Percentiles rank a stretch among this genome's conserved stretches.
Evolutionary conservation across 106 monocot genomes (phyloP).

Genomic region (Phalaenopsis aphrodite): DNA sequence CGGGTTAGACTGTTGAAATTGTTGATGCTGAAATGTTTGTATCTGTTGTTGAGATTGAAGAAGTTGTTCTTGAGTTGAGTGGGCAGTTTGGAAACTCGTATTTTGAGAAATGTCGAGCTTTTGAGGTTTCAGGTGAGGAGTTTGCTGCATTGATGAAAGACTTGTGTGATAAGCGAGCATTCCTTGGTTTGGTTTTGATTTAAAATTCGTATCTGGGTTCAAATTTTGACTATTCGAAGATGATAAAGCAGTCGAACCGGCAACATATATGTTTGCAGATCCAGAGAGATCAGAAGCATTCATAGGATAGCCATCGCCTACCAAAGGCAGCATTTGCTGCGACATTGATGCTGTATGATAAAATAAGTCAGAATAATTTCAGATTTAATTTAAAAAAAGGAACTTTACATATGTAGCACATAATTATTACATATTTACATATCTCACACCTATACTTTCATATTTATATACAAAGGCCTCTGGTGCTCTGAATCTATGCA

Average conservation of each 20-base stretch:
- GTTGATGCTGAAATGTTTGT: slow-evolving; percentile 39
- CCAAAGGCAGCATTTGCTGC: slow-evolving; percentile 34
- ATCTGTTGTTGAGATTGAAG: slow-evolving; percentile 43
- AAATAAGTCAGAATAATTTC: neutral
- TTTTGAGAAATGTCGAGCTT: slow-evolving; percentile 54
- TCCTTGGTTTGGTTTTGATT: slow-evolving; percentile 31
- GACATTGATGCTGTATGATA: slow-evolving; percentile 38
- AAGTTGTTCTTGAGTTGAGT: slow-evolving; percentile 29
- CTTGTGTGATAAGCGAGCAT: slow-evolving; percentile 30
- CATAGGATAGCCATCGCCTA: slow-evolving; percentile 52
- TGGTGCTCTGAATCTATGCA: too few relatives aligned
- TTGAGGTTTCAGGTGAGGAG: slow-evolving; percentile 35
- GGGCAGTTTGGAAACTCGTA: slow-evolving; percentile 53
- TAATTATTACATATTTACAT: too few relatives aligned
- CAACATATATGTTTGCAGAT: slow-evolving; percentile 42
- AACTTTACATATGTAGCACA: too few relatives aligned
- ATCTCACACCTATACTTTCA: too few relatives aligned
- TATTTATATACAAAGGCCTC: too few relatives aligned
- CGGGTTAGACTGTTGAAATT: slow-evolving; percentile 42
- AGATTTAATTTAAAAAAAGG: neutral
- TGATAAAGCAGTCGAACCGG: slow-evolving; percentile 35
- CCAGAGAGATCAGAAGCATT: slow-evolving; percentile 32
- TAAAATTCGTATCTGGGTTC: slow-evolving; percentile 43
- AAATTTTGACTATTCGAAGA: slow-evolving; percentile 38
- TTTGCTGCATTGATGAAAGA: slow-evolving; percentile 42